Percentiles rank a stretch among this genome's conserved stretches.
These are phyloP conservation scores for Colletotrichum kahawae DNA, from an alignment of 2,329 filamentous ascomycete species.

Conservation along the genomic window DNA sequence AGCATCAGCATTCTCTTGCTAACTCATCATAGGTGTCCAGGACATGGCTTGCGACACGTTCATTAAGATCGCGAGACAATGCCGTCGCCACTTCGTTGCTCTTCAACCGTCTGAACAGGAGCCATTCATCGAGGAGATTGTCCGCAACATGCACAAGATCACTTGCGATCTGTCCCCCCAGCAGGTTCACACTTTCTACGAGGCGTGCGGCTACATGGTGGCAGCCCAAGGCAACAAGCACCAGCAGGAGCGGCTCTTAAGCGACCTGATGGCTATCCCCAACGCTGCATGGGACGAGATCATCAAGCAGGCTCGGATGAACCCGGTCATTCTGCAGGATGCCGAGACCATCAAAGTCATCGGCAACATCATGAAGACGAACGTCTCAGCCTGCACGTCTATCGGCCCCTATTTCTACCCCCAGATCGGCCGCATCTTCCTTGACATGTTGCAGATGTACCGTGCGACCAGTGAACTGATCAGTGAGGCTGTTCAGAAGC, in stretches of 20 bases:
- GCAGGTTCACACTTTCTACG: slow-evolving; percentile 98
- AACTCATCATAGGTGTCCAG: slow-evolving; percentile 72
- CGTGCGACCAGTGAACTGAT: slow-evolving; percentile 95
- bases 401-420: slow-evolving; percentile 98
- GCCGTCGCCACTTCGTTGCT: slow-evolving; percentile 95
- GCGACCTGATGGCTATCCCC: slow-evolving; percentile 90
- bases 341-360: slow-evolving; percentile 97
- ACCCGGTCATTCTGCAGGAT: slow-evolving; percentile 88
- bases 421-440: slow-evolving; percentile 95
- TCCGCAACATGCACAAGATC: slow-evolving; percentile 93
- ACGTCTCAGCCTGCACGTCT: slow-evolving; percentile 96
- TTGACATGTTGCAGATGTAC: slow-evolving; percentile 99
- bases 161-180: slow-evolving; percentile 94
- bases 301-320: slow-evolving; percentile 83
- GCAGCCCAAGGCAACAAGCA: slow-evolving; percentile 95
- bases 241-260: slow-evolving; percentile 88
- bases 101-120: slow-evolving; percentile 93
- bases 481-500: slow-evolving; percentile 75
- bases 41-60: slow-evolving; percentile 99
- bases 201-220: slow-evolving; percentile 99
- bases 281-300: slow-evolving; percentile 96
- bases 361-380: slow-evolving; percentile 99
- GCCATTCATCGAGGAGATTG: slow-evolving; percentile 98
- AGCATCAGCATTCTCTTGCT: background rate
- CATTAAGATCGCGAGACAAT: slow-evolving; percentile 99